These are phyloP conservation scores for Polyporus arcularius DNA, from an alignment of 768 basidiomycete species.

Conservation along the genomic window DNA sequence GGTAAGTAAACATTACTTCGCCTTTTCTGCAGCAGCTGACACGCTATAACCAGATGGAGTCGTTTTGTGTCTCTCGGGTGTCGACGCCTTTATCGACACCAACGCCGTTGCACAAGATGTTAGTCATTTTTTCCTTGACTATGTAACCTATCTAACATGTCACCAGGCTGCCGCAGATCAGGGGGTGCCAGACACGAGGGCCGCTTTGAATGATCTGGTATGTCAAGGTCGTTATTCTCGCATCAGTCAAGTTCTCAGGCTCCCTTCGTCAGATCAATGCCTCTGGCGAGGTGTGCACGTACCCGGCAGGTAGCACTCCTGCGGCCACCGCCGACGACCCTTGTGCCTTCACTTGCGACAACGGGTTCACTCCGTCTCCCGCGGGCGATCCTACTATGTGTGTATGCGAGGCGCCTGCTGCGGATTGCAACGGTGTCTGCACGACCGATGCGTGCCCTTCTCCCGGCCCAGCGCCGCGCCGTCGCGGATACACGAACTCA, in stretches of 20 bases:
- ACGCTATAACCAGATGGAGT: background rate
- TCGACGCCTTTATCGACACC: background rate
- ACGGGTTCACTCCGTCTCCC: slow-evolving; percentile 41
- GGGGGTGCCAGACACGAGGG: background rate
- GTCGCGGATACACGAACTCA: background rate
- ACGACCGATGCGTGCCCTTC: slow-evolving; percentile 14
- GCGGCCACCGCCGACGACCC: slow-evolving; percentile 37
- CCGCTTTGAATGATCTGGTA: too few relatives aligned
- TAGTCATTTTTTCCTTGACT: background rate
- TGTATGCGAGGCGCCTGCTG: slow-evolving; percentile 42
- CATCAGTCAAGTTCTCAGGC: too few relatives aligned
- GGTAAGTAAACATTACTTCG: background rate
- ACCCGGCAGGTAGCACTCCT: slow-evolving; percentile 42
- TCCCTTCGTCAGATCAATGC: background rate
- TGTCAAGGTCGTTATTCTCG: too few relatives aligned
- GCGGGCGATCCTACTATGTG: slow-evolving; percentile 39
- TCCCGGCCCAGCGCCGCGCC: slow-evolving; percentile 27
- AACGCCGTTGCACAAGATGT: background rate
- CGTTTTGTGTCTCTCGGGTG: background rate
- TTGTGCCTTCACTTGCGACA: slow-evolving; percentile 48
- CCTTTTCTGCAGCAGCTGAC: background rate
- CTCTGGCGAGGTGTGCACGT: slow-evolving; percentile 31
- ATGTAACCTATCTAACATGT: background rate
- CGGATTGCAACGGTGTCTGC: slow-evolving; percentile 51
- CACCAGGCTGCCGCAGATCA: background rate